Conservation (phyloP, 805 yeast species). For the Schizosaccharomyces cryophilus region DNA sequence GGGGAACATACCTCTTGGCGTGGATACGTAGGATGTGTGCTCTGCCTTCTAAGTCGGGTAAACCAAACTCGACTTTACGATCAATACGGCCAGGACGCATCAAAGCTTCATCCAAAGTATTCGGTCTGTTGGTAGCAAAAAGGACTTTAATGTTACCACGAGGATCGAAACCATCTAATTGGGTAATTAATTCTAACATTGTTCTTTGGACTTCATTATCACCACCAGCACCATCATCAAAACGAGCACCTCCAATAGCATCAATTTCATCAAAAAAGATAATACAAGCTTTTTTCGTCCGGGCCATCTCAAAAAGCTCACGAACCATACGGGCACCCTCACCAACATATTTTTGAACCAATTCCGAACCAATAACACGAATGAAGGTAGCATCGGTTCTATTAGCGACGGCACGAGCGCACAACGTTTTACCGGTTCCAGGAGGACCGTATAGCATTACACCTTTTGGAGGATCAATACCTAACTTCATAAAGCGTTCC, state of each 20-base stretch:
- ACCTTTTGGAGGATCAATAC: constrained; percentile 98
- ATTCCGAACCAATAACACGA: constrained; percentile 92
- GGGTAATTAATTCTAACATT: constrained; percentile 93
- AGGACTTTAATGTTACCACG: constrained; percentile 96
- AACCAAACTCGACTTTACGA: constrained; percentile 87
- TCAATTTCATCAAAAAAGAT: constrained; percentile 95
- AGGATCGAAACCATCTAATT: constrained; percentile 94
- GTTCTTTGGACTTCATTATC: constrained; percentile 98
- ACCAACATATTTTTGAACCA: constrained; percentile 95
- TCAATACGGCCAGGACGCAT: constrained; percentile 97
- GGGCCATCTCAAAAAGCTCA: constrained; percentile 95
- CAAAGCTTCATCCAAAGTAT: constrained; percentile 91
- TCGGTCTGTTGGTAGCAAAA: constrained; percentile 98
- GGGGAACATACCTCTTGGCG: constrained; percentile 26
- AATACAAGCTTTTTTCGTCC: constrained; percentile 93
- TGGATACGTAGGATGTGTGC: constrained; percentile 95
- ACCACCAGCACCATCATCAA: constrained; percentile 98
- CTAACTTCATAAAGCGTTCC: constrained; percentile 85
- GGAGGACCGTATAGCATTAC: constrained; percentile 92
- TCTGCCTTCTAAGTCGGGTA: constrained; percentile 93
- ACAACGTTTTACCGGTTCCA: constrained; percentile 93
- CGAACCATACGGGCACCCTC: constrained; percentile 99
- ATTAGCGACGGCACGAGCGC: constrained; percentile 98
- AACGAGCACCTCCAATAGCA: constrained; percentile 99
- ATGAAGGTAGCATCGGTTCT: constrained; percentile 97